Base-by-base conservation (phyloP, 1,284 basidiomycete species). In the Chondrostereum purpureum region DNA sequence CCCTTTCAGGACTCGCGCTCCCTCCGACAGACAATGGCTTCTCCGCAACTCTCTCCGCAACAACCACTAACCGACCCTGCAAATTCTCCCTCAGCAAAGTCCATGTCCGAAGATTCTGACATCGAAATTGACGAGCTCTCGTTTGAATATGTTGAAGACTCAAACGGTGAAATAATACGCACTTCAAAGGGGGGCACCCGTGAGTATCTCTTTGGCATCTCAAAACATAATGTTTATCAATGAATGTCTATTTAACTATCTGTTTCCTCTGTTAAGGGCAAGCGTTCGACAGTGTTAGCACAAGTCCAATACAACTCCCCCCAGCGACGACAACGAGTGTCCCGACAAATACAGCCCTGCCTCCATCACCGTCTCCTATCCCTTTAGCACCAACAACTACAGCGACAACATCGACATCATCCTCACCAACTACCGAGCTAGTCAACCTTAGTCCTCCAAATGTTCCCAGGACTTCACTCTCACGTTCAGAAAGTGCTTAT, bases 111-210 rank as follows among this genome's bases (percentile, higher is more conserved):
- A 55, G 75, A 78, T 48, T 78, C 75, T 1, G 77, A 75, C 14
- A n/a, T n/a, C n/a, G 65, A 78, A 48, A 73, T 80, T 52, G 75
- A 78, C 35, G 82, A 85, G 51, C 73, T 85, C 49, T 85, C 82
- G 2, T 85, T 87, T 58, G 77, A 80, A 54, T 87, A 83, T 51
- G 71, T 78, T 48, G 66, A 69, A 41, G 78, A 83, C 58, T 67
- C 69, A 4, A 65, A 75, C 3, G 83, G 82, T 3, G 75, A 83
- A 53, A 71, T 72, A 48, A 67, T 81, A 33, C 78, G 83, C 34
- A 53, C 69, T 27, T 71, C 75, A 31, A 73, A 73, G 51, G 48
- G 45, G n/a, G 8, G 27, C 27, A 8, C 27, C 8, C 8, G 27
- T 31, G n/a, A 31, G 27, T n/a, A 31, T 31, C n/a, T 31, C 27